Evolutionary conservation across 2,329 filamentous ascomycete species (phyloP).

Genomic region (Fusarium chlamydosporum): DNA sequence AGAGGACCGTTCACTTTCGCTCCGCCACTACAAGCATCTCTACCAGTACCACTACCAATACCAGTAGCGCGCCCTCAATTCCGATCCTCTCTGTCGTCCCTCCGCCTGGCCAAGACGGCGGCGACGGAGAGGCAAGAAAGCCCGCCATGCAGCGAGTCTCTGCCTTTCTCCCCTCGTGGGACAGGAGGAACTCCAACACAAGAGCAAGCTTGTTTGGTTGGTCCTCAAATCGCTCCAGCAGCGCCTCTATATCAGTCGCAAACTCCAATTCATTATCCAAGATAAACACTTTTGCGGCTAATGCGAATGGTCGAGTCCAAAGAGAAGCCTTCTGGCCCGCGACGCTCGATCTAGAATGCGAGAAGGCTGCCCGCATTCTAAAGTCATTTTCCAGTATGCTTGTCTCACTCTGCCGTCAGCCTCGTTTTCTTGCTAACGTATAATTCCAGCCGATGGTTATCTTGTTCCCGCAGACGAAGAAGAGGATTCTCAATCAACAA

Average conservation of each 20-base stretch:
- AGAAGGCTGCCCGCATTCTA: slow-evolving; percentile 90
- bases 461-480: slow-evolving; percentile 62
- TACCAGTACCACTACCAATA: slow-evolving; percentile 37
- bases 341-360: slow-evolving; percentile 87
- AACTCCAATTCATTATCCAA: slow-evolving; percentile 49
- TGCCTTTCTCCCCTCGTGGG: slow-evolving; percentile 62
- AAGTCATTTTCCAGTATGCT: slow-evolving; percentile 86
- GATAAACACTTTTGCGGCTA: slow-evolving; percentile 56
- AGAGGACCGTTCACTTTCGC: slow-evolving; percentile 41
- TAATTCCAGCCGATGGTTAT: slow-evolving; percentile 67
- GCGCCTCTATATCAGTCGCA: slow-evolving; percentile 40
- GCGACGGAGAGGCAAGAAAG: slow-evolving; percentile 55
- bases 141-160: slow-evolving; percentile 62
- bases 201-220: slow-evolving; percentile 59
- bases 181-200: slow-evolving; percentile 58
- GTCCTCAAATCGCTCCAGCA: slow-evolving; percentile 67
- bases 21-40: slow-evolving; percentile 31
- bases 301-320: slow-evolving; percentile 53
- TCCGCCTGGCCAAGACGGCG: slow-evolving; percentile 53
- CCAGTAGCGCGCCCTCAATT: slow-evolving; percentile 54
- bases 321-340: slow-evolving; percentile 87
- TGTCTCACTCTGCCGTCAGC: slow-evolving; percentile 4
- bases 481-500: slow-evolving; percentile 51
- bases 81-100: slow-evolving; percentile 53
- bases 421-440: slow-evolving; percentile 38